Conservation (phyloP, 208 protist species). For the Crithidia mellificae region DNA sequence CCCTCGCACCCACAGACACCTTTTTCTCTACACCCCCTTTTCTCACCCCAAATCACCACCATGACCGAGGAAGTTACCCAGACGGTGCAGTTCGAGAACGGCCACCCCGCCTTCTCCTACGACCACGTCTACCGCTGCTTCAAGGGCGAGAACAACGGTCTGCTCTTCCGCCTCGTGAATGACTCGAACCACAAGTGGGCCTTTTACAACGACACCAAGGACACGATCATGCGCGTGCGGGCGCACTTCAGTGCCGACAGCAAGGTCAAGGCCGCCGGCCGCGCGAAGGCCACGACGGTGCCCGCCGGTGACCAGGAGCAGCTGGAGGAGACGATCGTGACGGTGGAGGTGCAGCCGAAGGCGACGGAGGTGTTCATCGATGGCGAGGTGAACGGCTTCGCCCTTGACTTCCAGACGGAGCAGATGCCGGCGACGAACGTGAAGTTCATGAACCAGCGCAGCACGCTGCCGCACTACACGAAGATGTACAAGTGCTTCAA, state of each 20-base stretch:
- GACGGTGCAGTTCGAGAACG: slow-evolving; percentile 29
- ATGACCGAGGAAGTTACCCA: slow-evolving; percentile 32
- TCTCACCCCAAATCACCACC: slow-evolving; percentile 6
- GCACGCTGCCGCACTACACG: slow-evolving; percentile 25
- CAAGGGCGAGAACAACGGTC: slow-evolving; percentile 35
- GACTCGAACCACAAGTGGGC: slow-evolving; percentile 40
- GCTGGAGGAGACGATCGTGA: slow-evolving; percentile 31
- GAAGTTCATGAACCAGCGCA: slow-evolving; percentile 37
- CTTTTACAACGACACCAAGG: slow-evolving; percentile 68
- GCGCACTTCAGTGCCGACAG: slow-evolving; percentile 32
- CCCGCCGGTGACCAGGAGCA: slow-evolving; percentile 1
- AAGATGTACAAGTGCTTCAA: slow-evolving; percentile 83
- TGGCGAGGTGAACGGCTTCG: slow-evolving; percentile 40
- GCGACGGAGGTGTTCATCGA: slow-evolving; percentile 58
- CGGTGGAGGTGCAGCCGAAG: slow-evolving; percentile 45
- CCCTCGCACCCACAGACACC: too few species aligned
- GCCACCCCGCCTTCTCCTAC: slow-evolving; percentile 27
- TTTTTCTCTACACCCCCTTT: too few species aligned
- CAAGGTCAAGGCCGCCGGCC: slow-evolving; percentile 29
- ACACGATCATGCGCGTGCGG: slow-evolving; percentile 38
- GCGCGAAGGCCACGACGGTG: slow-evolving; percentile 22
- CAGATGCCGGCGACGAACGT: slow-evolving; percentile 27
- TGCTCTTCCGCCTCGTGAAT: slow-evolving; percentile 61
- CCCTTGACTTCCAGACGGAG: slow-evolving; percentile 49
- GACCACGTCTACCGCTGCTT: slow-evolving; percentile 66